Evolutionary conservation across 148 eudicot species (phyloP).

Genomic region (Chenopodium suecicum): DNA sequence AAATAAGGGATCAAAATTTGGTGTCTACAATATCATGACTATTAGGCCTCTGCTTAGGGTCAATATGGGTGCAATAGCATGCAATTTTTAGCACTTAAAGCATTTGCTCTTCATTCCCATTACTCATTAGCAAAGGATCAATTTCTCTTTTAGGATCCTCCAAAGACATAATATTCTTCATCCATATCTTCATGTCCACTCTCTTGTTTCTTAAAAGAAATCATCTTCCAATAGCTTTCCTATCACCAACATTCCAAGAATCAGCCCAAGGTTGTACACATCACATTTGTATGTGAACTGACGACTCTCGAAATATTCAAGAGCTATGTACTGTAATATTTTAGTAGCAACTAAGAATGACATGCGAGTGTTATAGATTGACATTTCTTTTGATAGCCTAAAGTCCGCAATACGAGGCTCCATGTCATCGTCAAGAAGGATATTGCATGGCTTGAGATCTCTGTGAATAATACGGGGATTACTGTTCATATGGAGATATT

Average conservation of each 20-base stretch:
- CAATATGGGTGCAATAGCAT: conserved; percentile 70
- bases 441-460: conserved; percentile 85
- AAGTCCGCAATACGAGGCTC: conserved; percentile 84
- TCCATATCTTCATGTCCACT: conserved; percentile 73
- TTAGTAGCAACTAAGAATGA: conserved; percentile 62
- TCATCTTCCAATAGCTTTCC: conserved; percentile 72
- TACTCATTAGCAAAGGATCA: conserved; percentile 57
- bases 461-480: conserved; percentile 71
- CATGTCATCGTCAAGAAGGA: conserved; percentile 85
- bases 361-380: conserved; percentile 60
- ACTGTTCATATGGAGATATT: conserved; percentile 68
- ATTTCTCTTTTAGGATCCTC: conserved; percentile 64
- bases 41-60: conserved; percentile 85
- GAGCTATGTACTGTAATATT: conserved; percentile 83
- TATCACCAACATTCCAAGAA: conserved; percentile 66
- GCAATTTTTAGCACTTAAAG: conserved; percentile 83
- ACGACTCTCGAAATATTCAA: conserved; percentile 47
- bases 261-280: conserved; percentile 75
- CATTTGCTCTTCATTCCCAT: conserved; percentile 86
- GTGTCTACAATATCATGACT: conserved; percentile 34
- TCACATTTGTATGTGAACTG: conserved; percentile 89
- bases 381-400: conserved; percentile 81
- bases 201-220: conserved; percentile 60
- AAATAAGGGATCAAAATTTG: too few species aligned
- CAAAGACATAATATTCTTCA: conserved; percentile 71